These are phyloP conservation scores for Rhynchospora breviuscula DNA, from an alignment of 176 grass and related monocot species.

Conservation along the genomic window DNA sequence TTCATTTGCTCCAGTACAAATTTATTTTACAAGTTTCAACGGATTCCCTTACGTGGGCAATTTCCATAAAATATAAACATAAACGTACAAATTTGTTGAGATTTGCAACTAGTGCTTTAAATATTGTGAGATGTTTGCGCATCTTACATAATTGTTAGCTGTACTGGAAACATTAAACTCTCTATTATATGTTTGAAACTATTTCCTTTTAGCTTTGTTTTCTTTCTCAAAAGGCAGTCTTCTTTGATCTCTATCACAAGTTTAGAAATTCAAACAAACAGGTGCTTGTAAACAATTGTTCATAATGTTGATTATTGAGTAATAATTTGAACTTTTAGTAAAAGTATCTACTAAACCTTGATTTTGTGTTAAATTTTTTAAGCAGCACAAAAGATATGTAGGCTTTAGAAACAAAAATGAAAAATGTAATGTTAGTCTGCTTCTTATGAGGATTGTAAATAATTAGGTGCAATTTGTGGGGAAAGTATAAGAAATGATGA, in stretches of 20 bases:
- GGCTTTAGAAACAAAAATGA: too few relatives aligned
- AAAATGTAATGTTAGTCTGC: too few relatives aligned
- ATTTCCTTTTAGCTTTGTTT: not conserved
- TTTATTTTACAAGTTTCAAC: conserved; percentile 1
- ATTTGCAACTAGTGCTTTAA: not conserved
- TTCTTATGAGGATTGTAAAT: too few relatives aligned
- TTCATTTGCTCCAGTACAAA: not conserved
- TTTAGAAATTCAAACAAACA: not conserved
- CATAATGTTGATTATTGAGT: not conserved
- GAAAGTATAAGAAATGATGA: not conserved
- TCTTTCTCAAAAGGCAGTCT: not conserved
- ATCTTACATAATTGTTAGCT: conserved; percentile 4
- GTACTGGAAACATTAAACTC: not conserved
- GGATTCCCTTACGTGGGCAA: conserved; percentile 8
- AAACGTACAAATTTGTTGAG: conserved; percentile 3
- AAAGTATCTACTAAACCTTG: not conserved
- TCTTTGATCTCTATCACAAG: not conserved
- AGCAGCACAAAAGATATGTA: too few relatives aligned
- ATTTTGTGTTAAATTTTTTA: not conserved
- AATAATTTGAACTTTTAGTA: not conserved
- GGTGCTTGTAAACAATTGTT: not conserved
- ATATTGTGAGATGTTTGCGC: conserved; percentile 14
- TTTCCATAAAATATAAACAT: not conserved
- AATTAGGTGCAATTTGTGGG: too few relatives aligned
- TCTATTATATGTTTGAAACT: not conserved